phyloP scores from a whole-genome alignment of 495 filamentous ascomycete species.

The Lindgomyces ingoldianus region DNA sequence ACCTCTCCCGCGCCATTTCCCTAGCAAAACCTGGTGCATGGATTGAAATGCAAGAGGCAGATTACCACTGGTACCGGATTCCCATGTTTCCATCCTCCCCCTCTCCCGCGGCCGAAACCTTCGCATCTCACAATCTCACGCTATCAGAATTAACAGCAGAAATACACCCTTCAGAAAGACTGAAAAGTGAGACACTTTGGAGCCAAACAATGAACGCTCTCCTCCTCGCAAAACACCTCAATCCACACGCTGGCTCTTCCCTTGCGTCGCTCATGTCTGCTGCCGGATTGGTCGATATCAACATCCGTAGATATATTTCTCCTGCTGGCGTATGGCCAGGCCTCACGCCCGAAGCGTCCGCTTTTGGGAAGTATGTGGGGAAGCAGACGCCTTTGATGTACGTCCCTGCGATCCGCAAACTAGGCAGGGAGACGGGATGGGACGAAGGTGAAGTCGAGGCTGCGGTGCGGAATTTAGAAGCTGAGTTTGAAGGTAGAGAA shows the following conservation, averaged over 20 bases:
- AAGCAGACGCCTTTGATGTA: constrained; percentile 4
- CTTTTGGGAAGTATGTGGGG: constrained; percentile 1
- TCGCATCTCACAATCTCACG: not conserved
- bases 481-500: not conserved
- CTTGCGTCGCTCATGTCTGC: not conserved
- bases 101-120: not conserved
- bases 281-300: constrained; percentile 6
- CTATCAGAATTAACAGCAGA: not conserved
- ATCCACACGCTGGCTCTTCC: constrained; percentile 2
- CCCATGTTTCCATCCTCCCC: not conserved
- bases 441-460: constrained; percentile 7
- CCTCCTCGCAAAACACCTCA: constrained; percentile 1
- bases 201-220: not conserved
- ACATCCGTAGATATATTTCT: constrained; percentile 2
- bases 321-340: not conserved
- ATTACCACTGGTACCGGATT: constrained; percentile 6
- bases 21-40: constrained; percentile 5
- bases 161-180: not conserved
- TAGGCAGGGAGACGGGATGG: constrained; percentile 1
- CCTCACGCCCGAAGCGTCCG: not conserved
- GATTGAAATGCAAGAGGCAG: constrained; percentile 12
- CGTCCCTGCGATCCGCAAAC: not conserved
- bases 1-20: not conserved
- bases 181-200: not conserved
- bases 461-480: not conserved